Conservation (phyloP, 257 asterid species). For the Linaria vulgaris region DNA sequence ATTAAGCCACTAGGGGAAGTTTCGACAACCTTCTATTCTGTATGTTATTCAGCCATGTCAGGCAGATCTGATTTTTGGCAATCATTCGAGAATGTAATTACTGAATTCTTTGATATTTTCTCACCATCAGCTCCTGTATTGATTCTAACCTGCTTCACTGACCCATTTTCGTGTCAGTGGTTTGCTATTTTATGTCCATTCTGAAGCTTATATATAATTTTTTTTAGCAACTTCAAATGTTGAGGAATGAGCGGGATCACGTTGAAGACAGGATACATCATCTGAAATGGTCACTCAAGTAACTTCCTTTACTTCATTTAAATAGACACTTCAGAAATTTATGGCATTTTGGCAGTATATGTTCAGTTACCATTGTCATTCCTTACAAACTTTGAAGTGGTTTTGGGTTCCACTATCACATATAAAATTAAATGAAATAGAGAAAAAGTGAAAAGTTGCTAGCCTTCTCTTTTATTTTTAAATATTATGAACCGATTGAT, state of each 20-base stretch:
- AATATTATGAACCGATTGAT: neutral
- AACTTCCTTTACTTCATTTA: slow-evolving; percentile 24
- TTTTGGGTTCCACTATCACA: slow-evolving; percentile 16
- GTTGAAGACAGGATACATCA: slow-evolving; percentile 83
- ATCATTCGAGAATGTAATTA: slow-evolving; percentile 15
- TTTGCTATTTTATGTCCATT: slow-evolving; percentile 10
- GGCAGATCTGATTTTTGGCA: slow-evolving; percentile 13
- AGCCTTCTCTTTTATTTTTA: slow-evolving; percentile 9
- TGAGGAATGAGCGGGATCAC: slow-evolving; percentile 77
- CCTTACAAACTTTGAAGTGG: slow-evolving; percentile 11
- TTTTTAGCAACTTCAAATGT: slow-evolving; percentile 64
- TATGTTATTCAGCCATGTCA: neutral
- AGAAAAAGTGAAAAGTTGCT: neutral
- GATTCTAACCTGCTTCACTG: slow-evolving; percentile 13
- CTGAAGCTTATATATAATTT: slow-evolving; percentile 18
- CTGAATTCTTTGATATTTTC: slow-evolving; percentile 17
- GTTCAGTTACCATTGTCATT: slow-evolving; percentile 11
- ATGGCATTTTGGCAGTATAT: slow-evolving; percentile 7
- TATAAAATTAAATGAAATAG: neutral
- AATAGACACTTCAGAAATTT: neutral
- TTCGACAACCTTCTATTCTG: neutral
- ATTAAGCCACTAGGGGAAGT: slow-evolving; percentile 1
- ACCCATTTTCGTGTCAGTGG: slow-evolving; percentile 6
- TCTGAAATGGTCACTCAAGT: slow-evolving; percentile 84
- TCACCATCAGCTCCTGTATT: neutral